Evolutionary conservation across 2,329 filamentous ascomycete species (phyloP).

Genomic region (Fusarium haematococcum): DNA sequence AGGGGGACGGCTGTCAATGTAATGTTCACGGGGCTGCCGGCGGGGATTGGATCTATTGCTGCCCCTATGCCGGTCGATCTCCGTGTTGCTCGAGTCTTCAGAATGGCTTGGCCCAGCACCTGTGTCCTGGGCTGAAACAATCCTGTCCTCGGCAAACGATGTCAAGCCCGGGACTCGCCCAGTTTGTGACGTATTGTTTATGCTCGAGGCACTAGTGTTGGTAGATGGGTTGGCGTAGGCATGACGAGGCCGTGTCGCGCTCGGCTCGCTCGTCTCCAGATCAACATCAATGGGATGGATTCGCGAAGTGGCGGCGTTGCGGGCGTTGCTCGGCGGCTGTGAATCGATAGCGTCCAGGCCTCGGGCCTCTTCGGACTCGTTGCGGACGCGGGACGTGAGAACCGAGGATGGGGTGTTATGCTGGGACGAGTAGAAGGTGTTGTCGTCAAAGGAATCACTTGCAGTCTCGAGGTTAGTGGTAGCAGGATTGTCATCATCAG

Average conservation of each 20-base stretch:
- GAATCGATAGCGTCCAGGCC: constrained; percentile 25
- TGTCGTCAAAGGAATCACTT: constrained; percentile 89
- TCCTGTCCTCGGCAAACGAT: constrained; percentile 39
- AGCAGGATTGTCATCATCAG: constrained; percentile 64
- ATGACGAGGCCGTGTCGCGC: constrained; percentile 15
- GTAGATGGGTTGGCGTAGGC: constrained; percentile 13
- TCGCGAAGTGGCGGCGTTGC: constrained; percentile 17
- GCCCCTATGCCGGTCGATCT: constrained; percentile 28
- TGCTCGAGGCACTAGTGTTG: constrained; percentile 14
- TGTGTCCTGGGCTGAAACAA: constrained; percentile 45
- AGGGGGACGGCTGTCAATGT: constrained; percentile 53
- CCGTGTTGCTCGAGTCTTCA: constrained; percentile 54
- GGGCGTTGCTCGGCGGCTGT: constrained; percentile 24
- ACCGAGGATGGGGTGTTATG: constrained; percentile 78
- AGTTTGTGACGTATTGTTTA: constrained; percentile 25
- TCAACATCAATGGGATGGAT: constrained; percentile 12
- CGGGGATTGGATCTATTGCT: constrained; percentile 22
- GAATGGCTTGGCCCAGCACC: constrained; percentile 56
- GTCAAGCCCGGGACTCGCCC: constrained; percentile 49
- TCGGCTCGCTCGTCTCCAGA: constrained; percentile 15
- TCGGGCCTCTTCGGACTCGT: constrained; percentile 51
- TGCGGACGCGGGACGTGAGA: constrained; percentile 62
- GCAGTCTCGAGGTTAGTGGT: constrained; percentile 69
- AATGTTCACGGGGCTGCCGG: constrained; percentile 37
- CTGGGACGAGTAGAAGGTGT: constrained; percentile 96